Evolutionary conservation across 2,329 filamentous ascomycete species (phyloP).

Genomic region (Epichloe aotearoae): DNA sequence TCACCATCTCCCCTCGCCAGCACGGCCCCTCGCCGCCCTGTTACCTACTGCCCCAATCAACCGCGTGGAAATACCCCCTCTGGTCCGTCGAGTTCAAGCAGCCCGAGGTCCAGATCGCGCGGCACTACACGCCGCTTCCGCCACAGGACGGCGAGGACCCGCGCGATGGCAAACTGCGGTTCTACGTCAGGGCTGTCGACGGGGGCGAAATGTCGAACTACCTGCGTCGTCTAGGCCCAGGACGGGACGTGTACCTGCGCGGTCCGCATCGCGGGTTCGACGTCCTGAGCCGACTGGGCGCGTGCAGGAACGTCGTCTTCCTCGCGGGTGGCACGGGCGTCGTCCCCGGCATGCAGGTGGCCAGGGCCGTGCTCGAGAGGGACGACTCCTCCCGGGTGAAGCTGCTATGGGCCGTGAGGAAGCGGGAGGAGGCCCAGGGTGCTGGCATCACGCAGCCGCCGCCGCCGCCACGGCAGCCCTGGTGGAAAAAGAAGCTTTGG

Average conservation of each 20-base stretch:
- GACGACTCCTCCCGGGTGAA: conserved; percentile 32
- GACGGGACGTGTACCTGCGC: conserved; percentile 57
- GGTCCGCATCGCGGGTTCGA: conserved; percentile 64
- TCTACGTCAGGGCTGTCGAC: conserved; percentile 66
- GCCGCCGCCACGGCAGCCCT: conserved; percentile 6
- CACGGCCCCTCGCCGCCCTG: conserved; percentile 14
- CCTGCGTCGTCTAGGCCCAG: conserved; percentile 49
- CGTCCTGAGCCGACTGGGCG: conserved; percentile 22
- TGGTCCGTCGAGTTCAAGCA: conserved; percentile 93
- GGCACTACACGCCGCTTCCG: conserved; percentile 83
- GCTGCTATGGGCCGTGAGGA: conserved; percentile 68
- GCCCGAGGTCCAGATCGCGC: conserved; percentile 80
- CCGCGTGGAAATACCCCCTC: conserved; percentile 38
- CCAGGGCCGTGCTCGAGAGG: conserved; percentile 42
- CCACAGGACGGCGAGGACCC: conserved; percentile 21
- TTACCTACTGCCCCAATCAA: conserved; percentile 13
- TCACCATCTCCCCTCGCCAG: conserved; percentile 42
- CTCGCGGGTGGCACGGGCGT: conserved; percentile 88
- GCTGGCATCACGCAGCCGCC: not conserved
- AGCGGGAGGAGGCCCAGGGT: conserved; percentile 39
- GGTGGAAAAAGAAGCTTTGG: conserved; percentile 16
- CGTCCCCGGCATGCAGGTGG: conserved; percentile 75
- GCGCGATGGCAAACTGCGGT: conserved; percentile 39
- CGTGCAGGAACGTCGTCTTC: conserved; percentile 49
- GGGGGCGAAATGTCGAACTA: conserved; percentile 81